phyloP scores from a whole-genome alignment of 2,329 filamentous ascomycete species.

The Colletotrichum sp. region DNA sequence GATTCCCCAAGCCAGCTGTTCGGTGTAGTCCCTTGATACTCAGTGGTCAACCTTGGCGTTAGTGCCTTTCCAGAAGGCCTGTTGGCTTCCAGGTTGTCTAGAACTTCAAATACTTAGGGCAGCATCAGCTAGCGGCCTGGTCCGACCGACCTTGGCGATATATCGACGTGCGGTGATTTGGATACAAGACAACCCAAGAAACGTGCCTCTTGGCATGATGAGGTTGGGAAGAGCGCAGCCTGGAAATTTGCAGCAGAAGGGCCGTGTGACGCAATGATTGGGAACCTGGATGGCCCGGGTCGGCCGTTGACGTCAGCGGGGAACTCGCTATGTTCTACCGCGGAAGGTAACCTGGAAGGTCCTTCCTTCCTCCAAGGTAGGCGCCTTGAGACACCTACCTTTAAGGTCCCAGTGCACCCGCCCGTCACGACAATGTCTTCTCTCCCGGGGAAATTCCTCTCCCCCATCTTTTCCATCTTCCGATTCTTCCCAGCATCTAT shows the following conservation, averaged over 20 bases:
- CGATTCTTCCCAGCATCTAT: background rate
- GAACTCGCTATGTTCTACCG: background rate
- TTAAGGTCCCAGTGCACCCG: background rate
- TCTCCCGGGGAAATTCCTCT: background rate
- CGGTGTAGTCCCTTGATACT: too few relatives aligned
- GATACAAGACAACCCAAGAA: background rate
- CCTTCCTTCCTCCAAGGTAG: background rate
- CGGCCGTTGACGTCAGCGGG: background rate
- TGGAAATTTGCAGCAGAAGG: background rate
- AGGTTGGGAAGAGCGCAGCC: background rate
- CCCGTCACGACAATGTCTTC: background rate
- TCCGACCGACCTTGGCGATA: background rate
- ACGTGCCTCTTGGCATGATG: background rate
- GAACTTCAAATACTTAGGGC: background rate
- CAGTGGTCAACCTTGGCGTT: too few relatives aligned
- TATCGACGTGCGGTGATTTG: background rate
- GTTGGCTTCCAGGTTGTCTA: background rate
- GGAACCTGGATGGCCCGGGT: background rate
- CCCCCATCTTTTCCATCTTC: too few relatives aligned
- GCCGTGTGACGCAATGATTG: background rate
- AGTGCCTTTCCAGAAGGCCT: too few relatives aligned
- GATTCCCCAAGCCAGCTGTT: too few relatives aligned
- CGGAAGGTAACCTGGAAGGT: background rate
- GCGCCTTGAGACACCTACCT: background rate
- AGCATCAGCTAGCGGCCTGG: background rate